Conservation (phyloP, 345 rosid species). For the Clarkia xantiana region DNA sequence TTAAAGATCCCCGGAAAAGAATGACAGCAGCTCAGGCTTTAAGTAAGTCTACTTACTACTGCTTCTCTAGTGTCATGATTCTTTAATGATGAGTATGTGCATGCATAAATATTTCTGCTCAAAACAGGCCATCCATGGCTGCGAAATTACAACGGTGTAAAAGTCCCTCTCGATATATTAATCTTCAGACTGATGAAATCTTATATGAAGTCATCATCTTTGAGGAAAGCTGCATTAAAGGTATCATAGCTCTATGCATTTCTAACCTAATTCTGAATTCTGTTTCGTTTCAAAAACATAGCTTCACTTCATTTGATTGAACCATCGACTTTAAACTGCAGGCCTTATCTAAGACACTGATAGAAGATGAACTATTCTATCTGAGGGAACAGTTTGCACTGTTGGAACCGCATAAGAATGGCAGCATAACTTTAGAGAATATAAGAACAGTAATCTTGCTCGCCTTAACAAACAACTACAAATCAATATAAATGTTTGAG, state of each 20-base stretch:
- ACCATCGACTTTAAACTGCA: slow-evolving; percentile 3
- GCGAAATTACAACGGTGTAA: slow-evolving; percentile 25
- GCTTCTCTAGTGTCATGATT: slow-evolving; percentile 6
- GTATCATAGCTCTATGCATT: slow-evolving; percentile 22
- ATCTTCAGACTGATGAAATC: slow-evolving; percentile 63
- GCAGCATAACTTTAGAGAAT: slow-evolving; percentile 54
- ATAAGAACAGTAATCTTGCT: slow-evolving; percentile 38
- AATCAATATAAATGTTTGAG: slow-evolving; percentile 3
- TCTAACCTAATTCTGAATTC: no score
- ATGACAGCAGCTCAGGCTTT: slow-evolving; percentile 94
- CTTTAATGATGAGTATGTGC: slow-evolving; percentile 3
- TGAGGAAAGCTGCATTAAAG: slow-evolving; percentile 87
- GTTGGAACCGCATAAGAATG: slow-evolving; percentile 55
- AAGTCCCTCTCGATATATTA: slow-evolving; percentile 63
- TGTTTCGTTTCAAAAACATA: no score
- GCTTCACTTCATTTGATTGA: no score
- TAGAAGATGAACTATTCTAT: slow-evolving; percentile 49
- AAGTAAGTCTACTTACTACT: slow-evolving; percentile 33
- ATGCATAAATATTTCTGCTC: no score
- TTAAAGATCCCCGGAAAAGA: slow-evolving; percentile 81
- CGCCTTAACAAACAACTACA: neutral
- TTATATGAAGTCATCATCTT: slow-evolving; percentile 69
- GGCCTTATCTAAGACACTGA: slow-evolving; percentile 83
- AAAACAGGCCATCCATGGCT: slow-evolving; percentile 91
- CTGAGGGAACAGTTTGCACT: slow-evolving; percentile 62